phyloP scores from a whole-genome alignment of 192 early-diverging fungal species.

The Linderina pennispora region DNA sequence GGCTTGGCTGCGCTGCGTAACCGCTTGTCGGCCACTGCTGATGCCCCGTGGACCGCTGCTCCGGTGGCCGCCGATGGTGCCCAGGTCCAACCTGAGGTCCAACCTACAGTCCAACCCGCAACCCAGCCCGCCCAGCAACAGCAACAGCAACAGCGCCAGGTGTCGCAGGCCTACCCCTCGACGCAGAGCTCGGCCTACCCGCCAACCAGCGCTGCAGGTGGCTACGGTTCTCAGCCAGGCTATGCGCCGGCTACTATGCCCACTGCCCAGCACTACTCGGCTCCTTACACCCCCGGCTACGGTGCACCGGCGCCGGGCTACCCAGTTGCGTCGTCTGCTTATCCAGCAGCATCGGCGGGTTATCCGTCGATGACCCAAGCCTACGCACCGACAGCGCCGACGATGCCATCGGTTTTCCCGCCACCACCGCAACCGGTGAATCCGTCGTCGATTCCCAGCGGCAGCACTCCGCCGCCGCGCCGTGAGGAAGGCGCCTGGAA shows the following conservation, averaged over 20 bases:
- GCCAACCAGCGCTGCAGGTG: neutral
- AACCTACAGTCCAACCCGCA: too few relatives aligned
- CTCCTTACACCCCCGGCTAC: neutral
- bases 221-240: neutral
- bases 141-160: conserved; percentile 17
- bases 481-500: conserved; percentile 26
- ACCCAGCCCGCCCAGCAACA: conserved; percentile 17
- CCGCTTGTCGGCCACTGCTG: conserved; percentile 45
- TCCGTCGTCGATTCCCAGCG: conserved; percentile 27
- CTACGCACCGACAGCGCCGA: conserved; percentile 3
- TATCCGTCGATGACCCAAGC: conserved; percentile 24
- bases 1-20: conserved; percentile 66
- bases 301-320: neutral
- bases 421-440: conserved; percentile 40
- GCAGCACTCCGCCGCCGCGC: conserved; percentile 28
- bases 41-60: conserved; percentile 36
- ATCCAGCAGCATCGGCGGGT: conserved; percentile 5
- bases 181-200: neutral
- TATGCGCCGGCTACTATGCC: conserved; percentile 17
- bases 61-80: conserved; percentile 19
- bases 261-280: conserved; percentile 16
- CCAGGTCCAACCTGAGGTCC: conserved; percentile 5
- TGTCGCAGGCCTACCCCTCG: conserved; percentile 1
- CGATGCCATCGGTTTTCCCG: conserved; percentile 16
- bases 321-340: neutral